Conservation (phyloP, 2,329 filamentous ascomycete genomes). For the Colletotrichum viniferum region DNA sequence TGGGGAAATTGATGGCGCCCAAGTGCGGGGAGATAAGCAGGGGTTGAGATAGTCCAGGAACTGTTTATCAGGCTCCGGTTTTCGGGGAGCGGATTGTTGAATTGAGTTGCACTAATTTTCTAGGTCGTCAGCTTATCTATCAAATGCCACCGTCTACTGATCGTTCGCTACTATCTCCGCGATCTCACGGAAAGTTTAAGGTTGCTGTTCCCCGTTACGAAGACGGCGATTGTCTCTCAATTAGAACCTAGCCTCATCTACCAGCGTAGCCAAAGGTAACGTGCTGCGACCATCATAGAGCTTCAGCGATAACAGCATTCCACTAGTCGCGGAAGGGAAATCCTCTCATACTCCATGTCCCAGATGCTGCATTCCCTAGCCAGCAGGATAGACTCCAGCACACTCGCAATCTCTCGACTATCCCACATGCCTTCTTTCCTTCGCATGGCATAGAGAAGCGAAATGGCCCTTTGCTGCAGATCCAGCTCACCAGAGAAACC, state of each 20-base stretch:
- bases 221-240: not conserved
- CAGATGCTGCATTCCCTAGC: not conserved
- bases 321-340: not conserved
- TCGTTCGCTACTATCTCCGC: not conserved
- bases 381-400: not conserved
- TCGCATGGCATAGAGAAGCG: conserved; percentile 19
- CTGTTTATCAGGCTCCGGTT: not conserved
- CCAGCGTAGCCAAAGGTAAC: not conserved
- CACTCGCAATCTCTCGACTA: conserved; percentile 22
- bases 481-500: not conserved
- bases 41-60: not conserved
- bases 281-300: not conserved
- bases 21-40: conserved; percentile 16
- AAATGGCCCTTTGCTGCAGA: not conserved
- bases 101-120: not conserved
- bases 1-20: not conserved
- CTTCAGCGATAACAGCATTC: not conserved
- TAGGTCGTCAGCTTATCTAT: not conserved
- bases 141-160: not conserved
- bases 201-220: not conserved
- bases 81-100: not conserved
- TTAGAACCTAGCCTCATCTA: not conserved
- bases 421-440: conserved; percentile 26
- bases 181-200: not conserved
- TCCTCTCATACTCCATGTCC: not conserved